Evolutionary conservation across 306 rosid genomes (phyloP).

Genomic region (Lathyrus tuberosus): DNA sequence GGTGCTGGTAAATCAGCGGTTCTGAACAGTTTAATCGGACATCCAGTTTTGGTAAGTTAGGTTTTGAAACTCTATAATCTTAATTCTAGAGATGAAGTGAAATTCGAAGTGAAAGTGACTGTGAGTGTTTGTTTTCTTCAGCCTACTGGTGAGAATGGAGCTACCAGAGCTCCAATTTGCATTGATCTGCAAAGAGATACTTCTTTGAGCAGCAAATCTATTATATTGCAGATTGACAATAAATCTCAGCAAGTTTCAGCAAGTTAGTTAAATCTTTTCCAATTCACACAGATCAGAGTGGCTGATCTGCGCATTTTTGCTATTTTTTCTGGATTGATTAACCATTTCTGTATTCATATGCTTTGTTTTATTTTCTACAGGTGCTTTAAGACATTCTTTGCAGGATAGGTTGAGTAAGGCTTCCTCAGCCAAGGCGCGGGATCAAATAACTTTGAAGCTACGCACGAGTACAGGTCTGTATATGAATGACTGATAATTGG

Average conservation of each 20-base stretch:
- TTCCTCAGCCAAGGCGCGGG: slow-evolving; percentile 72
- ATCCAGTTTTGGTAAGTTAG: slow-evolving; percentile 87
- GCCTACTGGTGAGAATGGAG: slow-evolving; percentile 99
- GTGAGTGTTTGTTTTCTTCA: slow-evolving; percentile 41
- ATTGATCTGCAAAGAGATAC: slow-evolving; percentile 88
- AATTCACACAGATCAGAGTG: not conserved
- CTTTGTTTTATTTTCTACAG: slow-evolving; percentile 49
- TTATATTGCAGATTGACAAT: slow-evolving; percentile 87
- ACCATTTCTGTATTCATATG: not conserved
- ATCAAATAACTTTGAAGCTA: slow-evolving; percentile 86
- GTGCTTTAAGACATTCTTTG: slow-evolving; percentile 90
- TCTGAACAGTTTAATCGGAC: slow-evolving; percentile 92
- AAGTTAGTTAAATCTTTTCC: slow-evolving; percentile 57
- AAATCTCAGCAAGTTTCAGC: slow-evolving; percentile 97
- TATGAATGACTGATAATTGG: slow-evolving; percentile 14
- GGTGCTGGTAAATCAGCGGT: slow-evolving; percentile 98
- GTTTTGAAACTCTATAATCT: not conserved
- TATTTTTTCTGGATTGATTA: slow-evolving; percentile 12
- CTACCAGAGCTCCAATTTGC: slow-evolving; percentile 93
- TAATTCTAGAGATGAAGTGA: slow-evolving; percentile 7
- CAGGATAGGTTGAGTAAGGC: slow-evolving; percentile 91
- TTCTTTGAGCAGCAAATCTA: slow-evolving; percentile 91
- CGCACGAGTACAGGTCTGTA: slow-evolving; percentile 92
- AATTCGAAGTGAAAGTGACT: slow-evolving; percentile 22
- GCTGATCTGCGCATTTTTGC: slow-evolving; percentile 36